Evolutionary conservation across 1,284 basidiomycete genomes (phyloP).

Genomic region (Cystobasidium slooffiae): DNA sequence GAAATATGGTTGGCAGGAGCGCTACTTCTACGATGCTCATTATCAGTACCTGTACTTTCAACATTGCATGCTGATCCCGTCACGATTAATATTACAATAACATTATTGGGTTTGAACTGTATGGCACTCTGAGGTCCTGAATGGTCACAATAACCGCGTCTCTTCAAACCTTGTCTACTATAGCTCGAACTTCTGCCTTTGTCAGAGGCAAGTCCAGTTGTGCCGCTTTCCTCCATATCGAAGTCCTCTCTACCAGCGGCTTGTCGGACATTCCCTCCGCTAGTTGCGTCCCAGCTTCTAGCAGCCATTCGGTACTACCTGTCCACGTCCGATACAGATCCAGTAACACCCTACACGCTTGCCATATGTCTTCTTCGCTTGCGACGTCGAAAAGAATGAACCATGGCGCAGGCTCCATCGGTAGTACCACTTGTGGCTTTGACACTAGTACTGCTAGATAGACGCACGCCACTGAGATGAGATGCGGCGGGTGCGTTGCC

Average conservation of each 20-base stretch:
- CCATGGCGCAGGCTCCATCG: conserved; percentile 56
- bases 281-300: neutral
- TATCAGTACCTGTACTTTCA: too few species aligned
- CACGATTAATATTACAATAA: too few species aligned
- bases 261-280: neutral
- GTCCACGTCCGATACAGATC: conserved; percentile 50
- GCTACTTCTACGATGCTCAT: too few species aligned
- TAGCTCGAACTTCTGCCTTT: conserved; percentile 27
- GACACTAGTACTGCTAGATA: conserved; percentile 50
- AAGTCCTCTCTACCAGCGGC: neutral
- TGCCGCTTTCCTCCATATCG: conserved; percentile 41
- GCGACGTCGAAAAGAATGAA: conserved; percentile 58
- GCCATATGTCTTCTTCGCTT: conserved; percentile 50
- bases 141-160: too few species aligned
- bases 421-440: conserved; percentile 52
- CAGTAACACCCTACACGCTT: conserved; percentile 47
- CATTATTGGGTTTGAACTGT: too few species aligned
- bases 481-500: conserved; percentile 53
- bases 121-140: too few species aligned
- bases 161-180: neutral
- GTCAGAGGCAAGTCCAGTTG: conserved; percentile 43
- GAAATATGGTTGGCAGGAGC: too few species aligned
- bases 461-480: conserved; percentile 52
- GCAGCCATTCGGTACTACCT: conserved; percentile 31
- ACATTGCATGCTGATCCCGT: too few species aligned